Percentiles rank a stretch among this genome's conserved stretches.
phyloP scores from a whole-genome alignment of 352 stramenopile genomes.

The Plasmopara halstedii region DNA sequence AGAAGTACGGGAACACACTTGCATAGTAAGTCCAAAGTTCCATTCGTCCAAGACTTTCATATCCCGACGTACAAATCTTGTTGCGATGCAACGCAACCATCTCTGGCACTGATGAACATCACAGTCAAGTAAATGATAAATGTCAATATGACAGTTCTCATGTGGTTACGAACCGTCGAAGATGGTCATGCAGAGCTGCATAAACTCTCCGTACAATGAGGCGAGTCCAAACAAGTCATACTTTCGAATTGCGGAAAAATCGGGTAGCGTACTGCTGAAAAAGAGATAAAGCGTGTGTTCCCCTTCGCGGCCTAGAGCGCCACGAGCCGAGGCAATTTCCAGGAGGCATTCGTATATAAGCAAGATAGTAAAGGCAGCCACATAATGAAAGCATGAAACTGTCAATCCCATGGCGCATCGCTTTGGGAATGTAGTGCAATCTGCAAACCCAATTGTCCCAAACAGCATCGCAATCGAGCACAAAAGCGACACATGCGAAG shows the following conservation, averaged over 20 bases:
- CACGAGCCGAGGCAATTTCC: constrained; percentile 58
- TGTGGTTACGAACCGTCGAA: constrained; percentile 51
- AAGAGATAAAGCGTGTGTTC: constrained; percentile 70
- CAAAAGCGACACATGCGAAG: constrained; percentile 66
- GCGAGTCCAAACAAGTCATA: constrained; percentile 63
- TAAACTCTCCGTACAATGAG: constrained; percentile 55
- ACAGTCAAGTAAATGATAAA: background rate
- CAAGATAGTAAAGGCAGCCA: constrained; percentile 64
- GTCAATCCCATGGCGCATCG: constrained; percentile 39
- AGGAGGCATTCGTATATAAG: constrained; percentile 77
- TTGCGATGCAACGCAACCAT: constrained; percentile 73
- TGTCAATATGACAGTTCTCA: background rate
- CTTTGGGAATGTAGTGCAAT: constrained; percentile 64
- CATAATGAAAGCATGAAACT: constrained; percentile 47
- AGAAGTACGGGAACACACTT: constrained; percentile 85
- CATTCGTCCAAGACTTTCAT: constrained; percentile 52
- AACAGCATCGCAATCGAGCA: constrained; percentile 52
- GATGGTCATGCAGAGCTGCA: constrained; percentile 75
- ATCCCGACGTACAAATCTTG: constrained; percentile 69
- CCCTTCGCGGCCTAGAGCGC: constrained; percentile 52
- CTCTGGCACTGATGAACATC: constrained; percentile 47
- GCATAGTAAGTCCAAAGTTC: constrained; percentile 80
- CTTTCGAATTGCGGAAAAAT: constrained; percentile 49
- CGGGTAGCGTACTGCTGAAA: constrained; percentile 68
- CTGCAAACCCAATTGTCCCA: constrained; percentile 56